Evolutionary conservation across 1,284 basidiomycete genomes (phyloP).

Genomic region (Entoloma clypeatum): DNA sequence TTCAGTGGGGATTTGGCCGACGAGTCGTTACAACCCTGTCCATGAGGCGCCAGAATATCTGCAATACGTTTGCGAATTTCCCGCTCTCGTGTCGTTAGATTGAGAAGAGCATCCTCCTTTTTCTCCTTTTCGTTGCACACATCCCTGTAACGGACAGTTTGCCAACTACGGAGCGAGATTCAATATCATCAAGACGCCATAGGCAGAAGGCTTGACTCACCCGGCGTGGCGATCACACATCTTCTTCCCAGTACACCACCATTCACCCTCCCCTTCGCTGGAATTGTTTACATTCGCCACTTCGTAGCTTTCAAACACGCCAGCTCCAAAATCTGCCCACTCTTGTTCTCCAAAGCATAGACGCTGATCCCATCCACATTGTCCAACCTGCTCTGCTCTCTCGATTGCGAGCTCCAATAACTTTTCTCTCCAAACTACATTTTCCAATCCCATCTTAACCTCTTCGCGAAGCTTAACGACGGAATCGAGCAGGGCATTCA

Average conservation of each 20-base stretch:
- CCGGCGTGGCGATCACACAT: slow-evolving; percentile 76
- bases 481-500: slow-evolving; percentile 49
- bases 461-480: slow-evolving; percentile 57
- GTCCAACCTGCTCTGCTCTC: slow-evolving; percentile 52
- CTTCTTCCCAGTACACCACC: slow-evolving; percentile 73
- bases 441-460: slow-evolving; percentile 62
- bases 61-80: slow-evolving; percentile 71
- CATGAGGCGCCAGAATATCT: slow-evolving; percentile 56
- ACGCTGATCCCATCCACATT: slow-evolving; percentile 82
- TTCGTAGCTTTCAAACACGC: slow-evolving; percentile 66
- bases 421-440: slow-evolving; percentile 62
- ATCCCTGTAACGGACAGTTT: slow-evolving; percentile 68
- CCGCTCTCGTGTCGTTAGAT: slow-evolving; percentile 65
- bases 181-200: slow-evolving; percentile 4
- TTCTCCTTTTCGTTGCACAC: slow-evolving; percentile 67
- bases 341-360: slow-evolving; percentile 78
- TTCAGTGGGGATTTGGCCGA: slow-evolving; percentile 35
- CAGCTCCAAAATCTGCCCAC: slow-evolving; percentile 60
- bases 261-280: slow-evolving; percentile 44
- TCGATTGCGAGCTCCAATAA: slow-evolving; percentile 61
- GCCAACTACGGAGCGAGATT: slow-evolving; percentile 53
- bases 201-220: slow-evolving; percentile 35
- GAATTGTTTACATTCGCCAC: slow-evolving; percentile 30
- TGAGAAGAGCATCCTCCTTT: slow-evolving; percentile 57
- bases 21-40: slow-evolving; percentile 30